phyloP scores from a whole-genome alignment of 176 grass and related monocot genomes.

The Olyra latifolia region DNA sequence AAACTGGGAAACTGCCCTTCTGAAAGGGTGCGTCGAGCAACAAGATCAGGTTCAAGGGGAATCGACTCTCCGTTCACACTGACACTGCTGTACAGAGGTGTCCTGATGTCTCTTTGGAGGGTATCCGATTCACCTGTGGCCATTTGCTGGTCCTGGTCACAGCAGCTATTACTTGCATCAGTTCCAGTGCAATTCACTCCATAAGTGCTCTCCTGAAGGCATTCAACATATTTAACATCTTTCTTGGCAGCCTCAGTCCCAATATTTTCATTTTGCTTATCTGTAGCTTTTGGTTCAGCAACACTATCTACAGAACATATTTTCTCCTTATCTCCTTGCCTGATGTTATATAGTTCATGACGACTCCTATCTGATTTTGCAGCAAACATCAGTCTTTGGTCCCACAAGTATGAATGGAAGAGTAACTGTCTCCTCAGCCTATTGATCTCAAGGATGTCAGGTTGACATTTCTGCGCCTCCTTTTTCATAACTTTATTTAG shows the following conservation, averaged over 20 bases:
- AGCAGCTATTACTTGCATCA: conserved; percentile 33
- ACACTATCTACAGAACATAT: conserved; percentile 43
- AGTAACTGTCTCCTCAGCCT: conserved; percentile 85
- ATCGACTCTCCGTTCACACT: conserved; percentile 56
- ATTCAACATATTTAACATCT: conserved; percentile 42
- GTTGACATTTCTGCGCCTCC: conserved; percentile 60
- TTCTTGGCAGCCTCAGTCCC: conserved; percentile 30
- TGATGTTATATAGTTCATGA: conserved; percentile 40
- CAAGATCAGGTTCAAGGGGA: conserved; percentile 58
- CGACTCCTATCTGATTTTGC: conserved; percentile 45
- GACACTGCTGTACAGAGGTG: conserved; percentile 53
- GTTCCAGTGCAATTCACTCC: conserved; percentile 19
- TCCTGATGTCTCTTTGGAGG: conserved; percentile 48
- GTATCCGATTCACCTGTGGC: conserved; percentile 44
- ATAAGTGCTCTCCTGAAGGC: conserved; percentile 36
- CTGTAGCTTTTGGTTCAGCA: conserved; percentile 37
- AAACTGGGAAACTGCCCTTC: conserved; percentile 85
- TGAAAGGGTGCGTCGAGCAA: conserved; percentile 74
- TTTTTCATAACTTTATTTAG: conserved; percentile 77
- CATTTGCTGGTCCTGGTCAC: conserved; percentile 33
- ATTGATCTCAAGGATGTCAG: conserved; percentile 95
- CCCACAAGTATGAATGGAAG: conserved; percentile 85
- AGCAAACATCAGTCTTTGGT: conserved; percentile 69
- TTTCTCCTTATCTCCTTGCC: conserved; percentile 48
- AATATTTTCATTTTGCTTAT: conserved; percentile 46